These are phyloP conservation scores for Candida cerambycidarum DNA, from an alignment of 805 yeast genomes.

Conservation along the genomic window DNA sequence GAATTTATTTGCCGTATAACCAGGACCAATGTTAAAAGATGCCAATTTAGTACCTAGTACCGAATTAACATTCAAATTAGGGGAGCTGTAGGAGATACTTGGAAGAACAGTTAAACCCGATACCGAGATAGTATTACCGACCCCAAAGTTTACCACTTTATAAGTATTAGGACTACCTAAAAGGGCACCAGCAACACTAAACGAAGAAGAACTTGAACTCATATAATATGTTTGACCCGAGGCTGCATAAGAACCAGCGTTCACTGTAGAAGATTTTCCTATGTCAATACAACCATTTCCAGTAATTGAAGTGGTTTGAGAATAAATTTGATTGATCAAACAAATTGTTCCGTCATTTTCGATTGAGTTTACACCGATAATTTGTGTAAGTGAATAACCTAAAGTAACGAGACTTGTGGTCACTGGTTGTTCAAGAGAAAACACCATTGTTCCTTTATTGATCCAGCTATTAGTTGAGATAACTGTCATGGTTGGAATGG, in stretches of 20 bases:
- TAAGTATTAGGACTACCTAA: conserved; percentile 13
- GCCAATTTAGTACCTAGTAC: conserved; percentile 6
- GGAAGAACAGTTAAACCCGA: not conserved
- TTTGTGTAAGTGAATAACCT: conserved; percentile 14
- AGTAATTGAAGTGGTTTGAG: conserved; percentile 15
- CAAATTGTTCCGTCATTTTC: conserved; percentile 24
- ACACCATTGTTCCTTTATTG: conserved; percentile 17
- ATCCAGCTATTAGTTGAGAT: conserved; percentile 11
- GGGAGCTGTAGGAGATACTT: conserved; percentile 1
- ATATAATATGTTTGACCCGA: conserved; percentile 21
- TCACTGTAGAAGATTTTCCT: conserved; percentile 11
- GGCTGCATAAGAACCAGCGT: conserved; percentile 9
- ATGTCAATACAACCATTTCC: conserved; percentile 24
- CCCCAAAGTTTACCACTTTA: conserved; percentile 20
- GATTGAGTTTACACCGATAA: conserved; percentile 12
- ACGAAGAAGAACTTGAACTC: conserved; percentile 10
- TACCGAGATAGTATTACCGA: conserved; percentile 20
- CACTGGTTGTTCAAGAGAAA: conserved; percentile 11
- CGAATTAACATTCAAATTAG: not conserved
- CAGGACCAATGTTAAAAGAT: conserved; percentile 19
- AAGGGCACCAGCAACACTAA: too few relatives aligned
- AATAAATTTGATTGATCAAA: conserved; percentile 19
- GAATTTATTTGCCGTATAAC: conserved; percentile 15
- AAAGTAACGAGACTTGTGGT: conserved; percentile 13
- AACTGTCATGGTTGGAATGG: conserved; percentile 15